Base-by-base conservation (phyloP, 306 rosid genomes). In the Coriaria nepalensis region DNA sequence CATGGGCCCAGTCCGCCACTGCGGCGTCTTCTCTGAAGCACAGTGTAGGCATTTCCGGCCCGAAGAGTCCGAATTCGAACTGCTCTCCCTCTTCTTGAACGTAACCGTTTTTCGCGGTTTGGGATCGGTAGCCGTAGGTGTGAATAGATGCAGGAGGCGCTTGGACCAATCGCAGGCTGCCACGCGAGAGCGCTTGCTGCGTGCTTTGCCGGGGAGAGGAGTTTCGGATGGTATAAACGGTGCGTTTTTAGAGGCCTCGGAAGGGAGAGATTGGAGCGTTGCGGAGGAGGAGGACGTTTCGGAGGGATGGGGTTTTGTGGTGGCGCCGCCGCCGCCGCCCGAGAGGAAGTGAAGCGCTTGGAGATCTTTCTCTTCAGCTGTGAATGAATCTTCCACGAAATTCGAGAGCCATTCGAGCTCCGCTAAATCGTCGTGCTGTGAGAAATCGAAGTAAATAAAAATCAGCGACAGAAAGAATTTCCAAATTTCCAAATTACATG, bases 131-230 rank as follows among this genome's bases (percentile, higher is more conserved):
- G 43, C 52, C 5, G 55, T 13, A 2, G 77, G 83, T 37, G 57
- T 32, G 8, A 59, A 46, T 6, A 85, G 76, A 73, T 82, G 85
- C 11, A 82, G 86, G 59, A 92, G 77, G 68, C 98, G 94, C 56
- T 95, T 92, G 69, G 98, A 77, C 96, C 96, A 85, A 53, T 92
- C 93, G 6, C 96, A 85, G 0, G 98, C 96, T 0, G 94, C 96
- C 2, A 86, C 81, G 60, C 98, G 94, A 43, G 93, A 77, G 2
- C 98, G 94, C 71, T 85, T 92, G 87, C 98, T 92, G 0, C 98
- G 71, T 0, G 98, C 96, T 33, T 92, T 92, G 9, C 94, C 95
- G 0, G 97, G 97, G 13, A 77, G 84, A 6, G 94, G 97, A 4
- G 80, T 81, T 52, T 90, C 95, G 40, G 71, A 47, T 10, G 54